These are phyloP conservation scores for Aspergillus sp. DNA, from an alignment of 2,329 filamentous ascomycete genomes.

Conservation along the genomic window DNA sequence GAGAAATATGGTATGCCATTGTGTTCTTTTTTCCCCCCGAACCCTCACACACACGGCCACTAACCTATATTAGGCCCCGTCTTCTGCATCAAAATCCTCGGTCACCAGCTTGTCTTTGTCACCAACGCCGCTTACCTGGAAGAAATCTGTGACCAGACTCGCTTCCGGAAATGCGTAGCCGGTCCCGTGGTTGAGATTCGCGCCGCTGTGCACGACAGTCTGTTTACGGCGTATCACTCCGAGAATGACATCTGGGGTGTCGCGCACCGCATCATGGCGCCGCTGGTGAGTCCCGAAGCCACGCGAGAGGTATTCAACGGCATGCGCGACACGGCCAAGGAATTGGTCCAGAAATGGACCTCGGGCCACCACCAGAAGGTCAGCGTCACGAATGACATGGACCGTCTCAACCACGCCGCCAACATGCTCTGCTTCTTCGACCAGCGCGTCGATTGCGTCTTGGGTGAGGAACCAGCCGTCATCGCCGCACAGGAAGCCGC, in stretches of 20 bases:
- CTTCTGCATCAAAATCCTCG: constrained; percentile 47
- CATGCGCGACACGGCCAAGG: constrained; percentile 43
- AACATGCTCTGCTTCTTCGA: constrained; percentile 46
- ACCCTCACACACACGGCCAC: no score
- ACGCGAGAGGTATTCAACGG: constrained; percentile 38
- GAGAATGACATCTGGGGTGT: constrained; percentile 53
- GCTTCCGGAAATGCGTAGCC: constrained; percentile 50
- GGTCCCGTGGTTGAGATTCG: constrained; percentile 48
- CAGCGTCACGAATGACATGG: constrained; percentile 44
- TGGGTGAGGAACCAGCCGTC: constrained; percentile 42
- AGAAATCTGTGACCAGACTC: constrained; percentile 58
- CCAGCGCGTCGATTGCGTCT: constrained; percentile 42
- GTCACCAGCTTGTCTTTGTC: constrained; percentile 43
- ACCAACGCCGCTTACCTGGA: constrained; percentile 50
- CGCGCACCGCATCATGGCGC: constrained; percentile 46
- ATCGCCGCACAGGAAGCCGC: constrained; percentile 48
- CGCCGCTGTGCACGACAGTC: constrained; percentile 54
- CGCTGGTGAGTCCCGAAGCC: constrained; percentile 37
- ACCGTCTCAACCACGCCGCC: constrained; percentile 47
- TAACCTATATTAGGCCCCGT: constrained; percentile 44
- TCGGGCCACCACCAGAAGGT: constrained; percentile 34
- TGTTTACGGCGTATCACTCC: constrained; percentile 52
- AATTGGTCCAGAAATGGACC: constrained; percentile 46
- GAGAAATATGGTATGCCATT: constrained; percentile 39
- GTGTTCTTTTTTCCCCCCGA: no score